Base-by-base conservation (phyloP, 441 rosid genomes). In the Aquilaria agallochum region DNA sequence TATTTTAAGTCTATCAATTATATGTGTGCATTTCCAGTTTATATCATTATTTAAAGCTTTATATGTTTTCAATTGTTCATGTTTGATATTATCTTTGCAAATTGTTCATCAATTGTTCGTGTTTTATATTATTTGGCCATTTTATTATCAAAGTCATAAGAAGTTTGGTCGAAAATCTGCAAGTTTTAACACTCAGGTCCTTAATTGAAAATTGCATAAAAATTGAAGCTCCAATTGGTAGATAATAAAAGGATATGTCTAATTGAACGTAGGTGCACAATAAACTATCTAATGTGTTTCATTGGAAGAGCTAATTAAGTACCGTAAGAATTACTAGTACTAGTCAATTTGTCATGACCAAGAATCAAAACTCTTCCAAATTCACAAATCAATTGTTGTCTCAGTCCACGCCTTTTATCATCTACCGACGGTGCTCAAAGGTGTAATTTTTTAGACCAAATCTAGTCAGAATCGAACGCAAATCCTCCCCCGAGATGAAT, bases 321-420 rank as follows among this genome's bases (percentile, higher is more conserved):
- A 20, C 1, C 20, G 0, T 20, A 20, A 20, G 13, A 44, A 4
- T 52, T 30, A 1, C 53, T 30, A 12, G 33, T 31, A 13, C 9
- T 11, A 3, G 34, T 40, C 68, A 15, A 71, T 72, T 65, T 63
- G 74, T 55, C 15, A 61, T 54, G 78, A 84, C 74, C 87, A 84
- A 80, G 36, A 67, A 59, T 14, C 76, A 68, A 53, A 84, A 82
- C 59, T 84, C 83, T 32, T 71, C 65, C 59, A 78, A 80, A 55
- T 78, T 80, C 56, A 84, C 87, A 58, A 74, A 82, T 5, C 87
- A 83, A 73, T 82, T 87, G 2, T 80, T 80, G 53, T 80, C 76
- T 46, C 55, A 66, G 44, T 84, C 90, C 7, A 76, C 78, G 3
- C 77, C 79, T 55, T 53, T 69, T 5, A 82, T 84, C 87, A 84